Conservation (phyloP, 1,284 basidiomycete species). For the Ganoderma resinaceum region DNA sequence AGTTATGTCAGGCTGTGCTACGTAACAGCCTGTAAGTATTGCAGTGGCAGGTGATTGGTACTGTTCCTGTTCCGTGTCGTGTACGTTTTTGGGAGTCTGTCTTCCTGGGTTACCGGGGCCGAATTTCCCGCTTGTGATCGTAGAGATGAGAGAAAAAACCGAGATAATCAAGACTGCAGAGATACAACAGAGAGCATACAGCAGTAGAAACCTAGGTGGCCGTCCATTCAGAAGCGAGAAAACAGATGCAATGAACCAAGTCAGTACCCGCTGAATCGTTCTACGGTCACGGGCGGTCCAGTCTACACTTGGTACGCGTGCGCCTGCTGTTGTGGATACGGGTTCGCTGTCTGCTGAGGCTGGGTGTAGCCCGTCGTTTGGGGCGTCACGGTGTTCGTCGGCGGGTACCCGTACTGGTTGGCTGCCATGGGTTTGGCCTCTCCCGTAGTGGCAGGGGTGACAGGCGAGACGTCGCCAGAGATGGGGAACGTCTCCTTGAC, state of each 20-base stretch:
- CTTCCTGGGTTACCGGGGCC: neutral
- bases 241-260: neutral
- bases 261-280: neutral
- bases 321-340: conserved; percentile 9
- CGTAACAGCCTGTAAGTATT: no score
- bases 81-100: neutral
- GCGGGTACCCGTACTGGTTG: conserved; percentile 26
- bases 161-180: neutral
- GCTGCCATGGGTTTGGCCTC: conserved; percentile 22
- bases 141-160: neutral
- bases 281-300: neutral
- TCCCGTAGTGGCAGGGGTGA: conserved; percentile 1
- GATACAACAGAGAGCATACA: neutral
- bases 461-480: conserved; percentile 12
- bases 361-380: conserved; percentile 14
- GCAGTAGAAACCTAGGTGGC: neutral
- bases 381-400: conserved; percentile 11
- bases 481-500: conserved; percentile 25
- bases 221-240: neutral
- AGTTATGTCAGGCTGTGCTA: no score
- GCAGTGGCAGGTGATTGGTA: no score
- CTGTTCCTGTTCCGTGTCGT: neutral
- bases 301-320: conserved; percentile 12
- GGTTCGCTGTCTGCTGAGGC: neutral
- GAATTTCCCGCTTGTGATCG: neutral